Conservation (phyloP, 2,329 filamentous ascomycete species). For the Pseudogymnoascus sp. region DNA sequence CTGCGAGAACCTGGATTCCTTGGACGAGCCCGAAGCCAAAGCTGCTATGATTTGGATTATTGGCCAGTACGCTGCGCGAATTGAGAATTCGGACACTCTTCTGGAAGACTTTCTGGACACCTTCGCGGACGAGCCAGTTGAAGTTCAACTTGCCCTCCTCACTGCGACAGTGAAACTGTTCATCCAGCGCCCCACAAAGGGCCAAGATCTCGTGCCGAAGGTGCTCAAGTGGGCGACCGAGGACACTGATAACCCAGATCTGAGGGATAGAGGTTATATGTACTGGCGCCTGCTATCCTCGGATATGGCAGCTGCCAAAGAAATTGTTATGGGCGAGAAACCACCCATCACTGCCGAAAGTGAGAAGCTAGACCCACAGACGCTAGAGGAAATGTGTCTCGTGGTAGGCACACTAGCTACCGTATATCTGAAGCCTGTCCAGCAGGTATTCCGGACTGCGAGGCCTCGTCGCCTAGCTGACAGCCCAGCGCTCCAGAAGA, state of each 20-base stretch:
- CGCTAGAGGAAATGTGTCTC: slow-evolving; percentile 93
- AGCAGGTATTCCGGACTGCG: slow-evolving; percentile 89
- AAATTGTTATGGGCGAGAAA: slow-evolving; percentile 95
- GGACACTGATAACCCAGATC: slow-evolving; percentile 96
- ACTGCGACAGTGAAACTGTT: slow-evolving; percentile 97
- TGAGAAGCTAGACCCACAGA: slow-evolving; percentile 83
- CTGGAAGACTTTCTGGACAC: slow-evolving; percentile 92
- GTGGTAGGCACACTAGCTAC: slow-evolving; percentile 94
- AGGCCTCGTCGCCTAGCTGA: slow-evolving; percentile 70
- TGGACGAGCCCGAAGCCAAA: slow-evolving; percentile 96
- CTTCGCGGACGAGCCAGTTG: slow-evolving; percentile 88
- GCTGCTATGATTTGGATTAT: slow-evolving; percentile 99
- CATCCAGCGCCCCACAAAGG: slow-evolving; percentile 91
- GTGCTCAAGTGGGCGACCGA: slow-evolving; percentile 98
- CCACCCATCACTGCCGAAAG: slow-evolving; percentile 93
- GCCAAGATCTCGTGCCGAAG: slow-evolving; percentile 83
- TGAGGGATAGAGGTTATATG: slow-evolving; percentile 95
- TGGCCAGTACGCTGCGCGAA: slow-evolving; percentile 92
- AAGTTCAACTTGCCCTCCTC: slow-evolving; percentile 87
- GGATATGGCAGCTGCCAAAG: slow-evolving; percentile 76
- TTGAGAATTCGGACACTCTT: slow-evolving; percentile 90
- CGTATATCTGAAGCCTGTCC: slow-evolving; percentile 94
- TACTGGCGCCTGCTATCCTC: slow-evolving; percentile 96
- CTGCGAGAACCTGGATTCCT: slow-evolving; percentile 89
- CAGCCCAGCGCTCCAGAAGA: slow-evolving; percentile 75